A percentile compares a stretch with the other conserved stretches of the same genome.
Evolutionary conservation across 352 stramenopile genomes (phyloP).

Genomic region (Pythium oligandrum): DNA sequence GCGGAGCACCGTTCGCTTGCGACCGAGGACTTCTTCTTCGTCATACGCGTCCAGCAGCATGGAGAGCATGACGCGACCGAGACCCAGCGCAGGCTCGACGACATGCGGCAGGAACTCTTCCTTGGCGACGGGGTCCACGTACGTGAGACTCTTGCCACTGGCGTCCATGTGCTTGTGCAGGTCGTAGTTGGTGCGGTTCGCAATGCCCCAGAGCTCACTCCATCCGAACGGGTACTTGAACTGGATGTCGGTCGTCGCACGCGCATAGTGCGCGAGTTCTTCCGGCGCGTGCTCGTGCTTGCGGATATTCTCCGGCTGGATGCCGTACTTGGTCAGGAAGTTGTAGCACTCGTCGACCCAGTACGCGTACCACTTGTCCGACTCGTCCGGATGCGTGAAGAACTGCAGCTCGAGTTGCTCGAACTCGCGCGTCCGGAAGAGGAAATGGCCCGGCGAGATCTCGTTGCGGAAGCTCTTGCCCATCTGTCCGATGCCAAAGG

Average conservation of each 20-base stretch:
- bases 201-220: slow-evolving; percentile 96
- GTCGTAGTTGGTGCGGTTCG: slow-evolving; percentile 95
- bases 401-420: slow-evolving; percentile 96
- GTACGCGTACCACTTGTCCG: slow-evolving; percentile 76
- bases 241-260: slow-evolving; percentile 96
- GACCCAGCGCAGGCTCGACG: slow-evolving; percentile 89
- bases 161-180: slow-evolving; percentile 93
- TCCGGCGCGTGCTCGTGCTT: slow-evolving; percentile 91
- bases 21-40: slow-evolving; percentile 90
- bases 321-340: slow-evolving; percentile 88
- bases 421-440: slow-evolving; percentile 97
- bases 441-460: slow-evolving; percentile 96
- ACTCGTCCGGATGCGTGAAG: slow-evolving; percentile 72
- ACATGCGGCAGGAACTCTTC: slow-evolving; percentile 94
- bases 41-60: slow-evolving; percentile 94
- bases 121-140: slow-evolving; percentile 53
- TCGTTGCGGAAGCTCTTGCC: slow-evolving; percentile 99
- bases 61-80: slow-evolving; percentile 91
- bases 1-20: slow-evolving; percentile 83
- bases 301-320: slow-evolving; percentile 88
- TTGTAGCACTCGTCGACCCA: slow-evolving; percentile 92
- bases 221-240: slow-evolving; percentile 97
- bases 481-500: slow-evolving; percentile 96
- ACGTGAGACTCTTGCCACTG: slow-evolving; percentile 88
- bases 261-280: slow-evolving; percentile 95